Evolutionary conservation across 2,329 filamentous ascomycete genomes (phyloP).

Genomic region (Thermothelomyces thermophilus): DNA sequence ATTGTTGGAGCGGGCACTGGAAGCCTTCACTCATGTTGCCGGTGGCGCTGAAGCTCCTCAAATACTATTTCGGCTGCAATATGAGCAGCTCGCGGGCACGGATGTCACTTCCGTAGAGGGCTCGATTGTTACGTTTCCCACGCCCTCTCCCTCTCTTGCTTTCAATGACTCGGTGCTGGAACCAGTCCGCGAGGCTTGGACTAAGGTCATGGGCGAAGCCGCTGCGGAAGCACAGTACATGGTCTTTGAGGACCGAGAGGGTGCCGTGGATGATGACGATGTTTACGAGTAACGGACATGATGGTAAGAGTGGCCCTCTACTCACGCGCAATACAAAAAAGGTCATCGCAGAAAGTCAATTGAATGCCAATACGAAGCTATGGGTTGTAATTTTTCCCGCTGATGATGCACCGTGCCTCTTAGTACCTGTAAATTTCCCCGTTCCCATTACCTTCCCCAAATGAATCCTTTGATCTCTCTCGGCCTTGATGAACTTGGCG

Average conservation of each 20-base stretch:
- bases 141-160: conserved; percentile 56
- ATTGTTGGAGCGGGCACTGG: conserved; percentile 37
- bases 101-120: conserved; percentile 30
- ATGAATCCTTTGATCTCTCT: no score
- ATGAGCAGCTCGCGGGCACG: conserved; percentile 42
- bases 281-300: conserved; percentile 37
- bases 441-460: no score
- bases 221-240: conserved; percentile 55
- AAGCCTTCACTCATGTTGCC: conserved; percentile 34
- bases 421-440: no score
- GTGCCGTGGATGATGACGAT: conserved; percentile 51
- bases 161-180: conserved; percentile 67
- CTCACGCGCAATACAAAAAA: conserved; percentile 8
- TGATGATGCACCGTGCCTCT: background rate
- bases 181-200: conserved; percentile 65
- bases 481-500: no score
- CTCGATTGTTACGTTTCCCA: conserved; percentile 50
- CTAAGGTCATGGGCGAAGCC: conserved; percentile 49
- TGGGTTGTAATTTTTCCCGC: no score
- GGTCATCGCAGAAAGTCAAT: background rate
- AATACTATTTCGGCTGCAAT: conserved; percentile 47
- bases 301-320: conserved; percentile 15
- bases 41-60: conserved; percentile 26
- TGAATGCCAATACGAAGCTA: no score
- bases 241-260: conserved; percentile 70